Evolutionary conservation across 2,329 filamentous ascomycete genomes (phyloP).

Genomic region (Ophiostoma ips): DNA sequence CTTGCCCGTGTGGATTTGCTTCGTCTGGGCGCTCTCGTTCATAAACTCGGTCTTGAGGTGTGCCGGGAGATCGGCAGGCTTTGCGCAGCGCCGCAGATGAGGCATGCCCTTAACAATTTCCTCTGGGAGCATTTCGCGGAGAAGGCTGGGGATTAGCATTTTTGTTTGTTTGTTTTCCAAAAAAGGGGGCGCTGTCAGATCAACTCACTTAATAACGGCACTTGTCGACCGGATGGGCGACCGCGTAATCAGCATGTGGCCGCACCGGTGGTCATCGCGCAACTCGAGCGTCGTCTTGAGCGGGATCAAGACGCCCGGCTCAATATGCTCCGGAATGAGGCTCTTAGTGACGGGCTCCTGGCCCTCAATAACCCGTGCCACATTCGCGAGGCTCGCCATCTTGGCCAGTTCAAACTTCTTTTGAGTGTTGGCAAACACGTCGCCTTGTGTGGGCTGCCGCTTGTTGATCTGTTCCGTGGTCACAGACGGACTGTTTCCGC

Average conservation of each 20-base stretch:
- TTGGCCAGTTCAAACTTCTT: slow-evolving; percentile 8
- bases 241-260: slow-evolving; percentile 56
- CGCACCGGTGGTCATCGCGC: slow-evolving; percentile 41
- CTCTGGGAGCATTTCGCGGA: slow-evolving; percentile 42
- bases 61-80: slow-evolving; percentile 51
- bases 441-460: not conserved
- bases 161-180: not conserved
- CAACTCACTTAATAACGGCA: slow-evolving; percentile 55
- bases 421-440: not conserved
- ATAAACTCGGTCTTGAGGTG: slow-evolving; percentile 50
- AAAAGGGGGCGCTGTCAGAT: too few species aligned
- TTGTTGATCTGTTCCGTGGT: not conserved
- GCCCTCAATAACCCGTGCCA: slow-evolving; percentile 15
- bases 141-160: slow-evolving; percentile 27
- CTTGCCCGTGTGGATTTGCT: slow-evolving; percentile 44
- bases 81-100: slow-evolving; percentile 65
- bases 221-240: slow-evolving; percentile 60
- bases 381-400: slow-evolving; percentile 13
- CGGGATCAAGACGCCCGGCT: slow-evolving; percentile 41
- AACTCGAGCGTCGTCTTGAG: slow-evolving; percentile 53
- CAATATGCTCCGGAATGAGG: slow-evolving; percentile 22
- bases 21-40: slow-evolving; percentile 40
- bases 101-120: slow-evolving; percentile 50
- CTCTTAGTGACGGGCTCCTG: slow-evolving; percentile 21
- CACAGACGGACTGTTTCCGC: not conserved